Evolutionary conservation across 495 filamentous ascomycete species (phyloP).

Genomic region (Penicillium diatomitis): DNA sequence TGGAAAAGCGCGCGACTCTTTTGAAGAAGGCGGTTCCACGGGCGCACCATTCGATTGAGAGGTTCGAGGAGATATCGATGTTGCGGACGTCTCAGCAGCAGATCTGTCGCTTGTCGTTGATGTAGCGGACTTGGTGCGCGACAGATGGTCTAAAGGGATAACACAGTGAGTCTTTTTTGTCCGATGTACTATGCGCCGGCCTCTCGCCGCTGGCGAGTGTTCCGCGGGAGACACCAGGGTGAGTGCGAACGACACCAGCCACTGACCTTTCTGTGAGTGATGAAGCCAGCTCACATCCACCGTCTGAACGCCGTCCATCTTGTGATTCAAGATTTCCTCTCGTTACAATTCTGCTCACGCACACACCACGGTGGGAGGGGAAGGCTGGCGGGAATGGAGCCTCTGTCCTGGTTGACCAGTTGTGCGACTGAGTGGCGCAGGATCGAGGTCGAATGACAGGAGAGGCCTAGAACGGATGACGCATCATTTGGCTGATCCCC

Average conservation of each 20-base stretch:
- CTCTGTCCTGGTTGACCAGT: slow-evolving; percentile 2
- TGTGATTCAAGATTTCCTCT: slow-evolving; percentile 21
- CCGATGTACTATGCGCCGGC: too few species aligned
- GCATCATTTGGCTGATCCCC: slow-evolving; percentile 22
- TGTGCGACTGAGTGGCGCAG: slow-evolving; percentile 19
- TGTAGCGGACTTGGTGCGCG: slow-evolving; percentile 32
- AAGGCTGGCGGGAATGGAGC: neutral
- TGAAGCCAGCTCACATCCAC: slow-evolving; percentile 65
- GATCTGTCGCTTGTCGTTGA: slow-evolving; percentile 23
- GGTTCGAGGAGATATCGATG: slow-evolving; percentile 14
- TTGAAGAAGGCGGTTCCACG: slow-evolving; percentile 11
- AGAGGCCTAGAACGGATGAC: slow-evolving; percentile 18
- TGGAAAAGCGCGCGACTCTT: slow-evolving; percentile 5
- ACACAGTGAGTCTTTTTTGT: too few species aligned
- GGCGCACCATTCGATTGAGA: slow-evolving; percentile 19
- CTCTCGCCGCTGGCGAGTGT: neutral
- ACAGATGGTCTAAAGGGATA: slow-evolving; percentile 22
- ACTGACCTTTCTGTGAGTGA: slow-evolving; percentile 54
- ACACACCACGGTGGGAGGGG: too few species aligned
- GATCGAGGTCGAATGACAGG: slow-evolving; percentile 14
- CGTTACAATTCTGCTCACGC: too few species aligned
- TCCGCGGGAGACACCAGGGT: neutral
- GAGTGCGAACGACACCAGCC: neutral
- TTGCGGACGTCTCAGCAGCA: slow-evolving; percentile 9
- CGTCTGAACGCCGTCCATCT: slow-evolving; percentile 55